Evolutionary conservation across 306 rosid species (phyloP), one percentile per base, ranked within the genome.

Genomic region (Cotoneaster glaucophyllus): DNA sequence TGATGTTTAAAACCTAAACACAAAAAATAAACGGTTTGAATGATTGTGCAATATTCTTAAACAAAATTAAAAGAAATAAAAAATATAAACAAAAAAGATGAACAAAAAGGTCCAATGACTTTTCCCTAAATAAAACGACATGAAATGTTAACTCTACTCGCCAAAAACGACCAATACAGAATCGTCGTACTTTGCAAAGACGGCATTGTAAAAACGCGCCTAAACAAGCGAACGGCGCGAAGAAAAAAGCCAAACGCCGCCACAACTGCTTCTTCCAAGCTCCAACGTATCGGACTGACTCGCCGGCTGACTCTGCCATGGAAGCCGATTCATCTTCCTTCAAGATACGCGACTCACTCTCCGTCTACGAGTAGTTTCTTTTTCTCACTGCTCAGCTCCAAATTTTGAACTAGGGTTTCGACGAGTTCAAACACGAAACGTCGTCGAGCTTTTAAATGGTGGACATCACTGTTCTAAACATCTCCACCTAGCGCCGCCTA

Each of bases 381-480:
- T 6, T 5, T 28, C 65, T 58, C 66, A 5, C 59, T 74, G 29
- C 41, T 65, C 64, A 9, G 17, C 28, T 45, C 8, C 11, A 58
- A 67, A 4, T 19, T 67, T 73, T 19, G 56, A 34, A 69, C 67
- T 69, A 79, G 83, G 79, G 75, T 58, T 79, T 79, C n/a, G 22
- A 29, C 62, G 62, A 56, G 3, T 18, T 56, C 25, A 17, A 15
- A 48, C 8, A 15, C 21, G 8, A 48, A 50, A 17, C 21, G 21
- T 48, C 3, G 54, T 15, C 21, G 54, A 67, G 52, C 53, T 67
- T 67, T 64, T 4, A 64, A 2, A 32, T 32, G 25, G 26, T 64
- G 34, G 39, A 19, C 12, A 19, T 9, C 4, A 21, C 19, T 18
- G n/a, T n/a, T n/a, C n/a, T n/a, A n/a, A n/a, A n/a, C n/a, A n/a